phyloP scores from a whole-genome alignment of 495 filamentous ascomycete species.

The Pseudotulostoma volvatum region DNA sequence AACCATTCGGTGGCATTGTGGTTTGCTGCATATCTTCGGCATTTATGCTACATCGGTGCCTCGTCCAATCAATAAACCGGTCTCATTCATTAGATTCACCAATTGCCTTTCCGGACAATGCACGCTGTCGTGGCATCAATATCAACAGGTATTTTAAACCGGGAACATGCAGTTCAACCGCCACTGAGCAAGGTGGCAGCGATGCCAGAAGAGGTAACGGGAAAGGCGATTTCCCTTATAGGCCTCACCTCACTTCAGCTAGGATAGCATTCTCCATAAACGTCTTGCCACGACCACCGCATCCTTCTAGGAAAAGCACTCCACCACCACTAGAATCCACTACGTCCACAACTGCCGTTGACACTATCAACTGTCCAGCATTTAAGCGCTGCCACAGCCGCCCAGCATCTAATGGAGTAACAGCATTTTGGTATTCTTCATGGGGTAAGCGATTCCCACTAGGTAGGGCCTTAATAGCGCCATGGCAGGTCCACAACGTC shows the following conservation, averaged over 20 bases:
- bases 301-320: background rate
- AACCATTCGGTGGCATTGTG: background rate
- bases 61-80: background rate
- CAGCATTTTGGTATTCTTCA: background rate
- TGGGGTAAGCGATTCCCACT: background rate
- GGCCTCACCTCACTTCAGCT: background rate
- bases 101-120: background rate
- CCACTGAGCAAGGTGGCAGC: background rate
- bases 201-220: background rate
- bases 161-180: background rate
- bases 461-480: background rate
- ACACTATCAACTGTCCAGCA: background rate
- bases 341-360: background rate
- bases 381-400: background rate
- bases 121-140: background rate
- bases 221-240: background rate
- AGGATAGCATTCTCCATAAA: background rate
- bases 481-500: too few relatives aligned
- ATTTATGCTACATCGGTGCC: background rate
- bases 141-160: background rate
- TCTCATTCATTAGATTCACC: background rate
- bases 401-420: background rate
- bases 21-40: background rate
- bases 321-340: background rate
- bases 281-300: background rate